These are phyloP conservation scores for Solanum ossicruentum DNA, from an alignment of 257 asterid genomes.

Conservation along the genomic window DNA sequence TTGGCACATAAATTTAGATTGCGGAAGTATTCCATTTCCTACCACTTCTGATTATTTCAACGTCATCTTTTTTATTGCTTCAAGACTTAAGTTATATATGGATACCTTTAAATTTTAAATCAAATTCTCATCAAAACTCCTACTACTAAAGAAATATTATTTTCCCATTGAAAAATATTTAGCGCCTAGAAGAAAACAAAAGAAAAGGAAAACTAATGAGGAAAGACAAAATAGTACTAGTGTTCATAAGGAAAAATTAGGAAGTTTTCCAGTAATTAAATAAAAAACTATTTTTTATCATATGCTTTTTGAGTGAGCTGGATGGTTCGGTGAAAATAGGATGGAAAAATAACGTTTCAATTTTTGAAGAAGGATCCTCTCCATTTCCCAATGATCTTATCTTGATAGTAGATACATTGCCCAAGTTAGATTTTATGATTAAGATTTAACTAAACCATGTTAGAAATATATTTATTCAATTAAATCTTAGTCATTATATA, in stretches of 20 bases:
- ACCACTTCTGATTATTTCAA: background rate
- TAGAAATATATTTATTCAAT: too few species aligned
- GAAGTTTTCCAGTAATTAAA: background rate
- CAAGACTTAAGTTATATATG: background rate
- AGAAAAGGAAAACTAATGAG: too few species aligned
- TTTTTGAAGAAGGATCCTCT: background rate
- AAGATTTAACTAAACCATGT: too few species aligned
- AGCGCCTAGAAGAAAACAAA: too few species aligned
- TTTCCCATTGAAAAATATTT: background rate
- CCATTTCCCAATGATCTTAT: too few species aligned
- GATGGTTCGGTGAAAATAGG: background rate
- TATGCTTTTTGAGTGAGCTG: background rate
- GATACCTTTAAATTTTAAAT: background rate
- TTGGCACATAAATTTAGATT: too few species aligned
- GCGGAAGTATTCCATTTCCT: background rate
- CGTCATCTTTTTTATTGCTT: background rate
- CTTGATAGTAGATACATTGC: too few species aligned
- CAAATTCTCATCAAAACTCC: background rate
- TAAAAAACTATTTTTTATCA: background rate
- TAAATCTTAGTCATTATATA: too few species aligned
- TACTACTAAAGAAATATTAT: background rate
- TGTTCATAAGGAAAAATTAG: background rate
- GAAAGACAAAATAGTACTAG: background rate
- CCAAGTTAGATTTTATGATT: too few species aligned
- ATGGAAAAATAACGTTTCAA: background rate